phyloP scores from a whole-genome alignment of 2,329 filamentous ascomycete genomes.

The Paracamarosporium sp. region DNA sequence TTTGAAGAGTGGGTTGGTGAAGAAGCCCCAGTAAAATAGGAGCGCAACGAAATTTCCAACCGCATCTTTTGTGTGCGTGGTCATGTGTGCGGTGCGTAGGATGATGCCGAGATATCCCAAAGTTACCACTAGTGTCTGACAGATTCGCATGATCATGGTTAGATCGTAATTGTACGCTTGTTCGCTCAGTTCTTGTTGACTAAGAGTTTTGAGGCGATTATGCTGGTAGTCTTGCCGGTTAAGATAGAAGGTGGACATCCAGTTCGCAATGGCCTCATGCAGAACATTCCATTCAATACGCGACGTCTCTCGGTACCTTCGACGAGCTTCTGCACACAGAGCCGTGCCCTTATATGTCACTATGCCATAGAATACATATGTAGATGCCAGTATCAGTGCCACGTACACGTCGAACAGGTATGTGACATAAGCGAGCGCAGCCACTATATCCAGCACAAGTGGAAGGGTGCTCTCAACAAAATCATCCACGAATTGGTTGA shows the following conservation, averaged over 20 bases:
- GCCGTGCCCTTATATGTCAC: conserved; percentile 2
- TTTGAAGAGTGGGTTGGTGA: conserved; percentile 51
- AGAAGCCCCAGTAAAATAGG: conserved; percentile 19
- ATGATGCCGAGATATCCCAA: conserved; percentile 12
- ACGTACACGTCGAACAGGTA: conserved; percentile 64
- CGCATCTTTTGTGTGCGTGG: neutral
- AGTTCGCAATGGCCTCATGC: conserved; percentile 62
- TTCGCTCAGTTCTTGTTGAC: neutral
- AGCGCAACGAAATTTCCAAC: conserved; percentile 16
- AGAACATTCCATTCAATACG: conserved; percentile 47
- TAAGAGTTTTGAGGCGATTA: conserved; percentile 48
- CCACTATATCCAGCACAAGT: conserved; percentile 50
- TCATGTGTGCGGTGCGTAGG: conserved; percentile 11
- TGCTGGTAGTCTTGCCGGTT: conserved; percentile 61
- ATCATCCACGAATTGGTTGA: conserved; percentile 50
- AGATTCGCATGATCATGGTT: neutral
- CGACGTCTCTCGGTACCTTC: neutral
- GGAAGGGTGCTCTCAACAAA: conserved; percentile 65
- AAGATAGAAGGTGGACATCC: conserved; percentile 63
- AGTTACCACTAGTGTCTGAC: conserved; percentile 6
- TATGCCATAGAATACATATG: conserved; percentile 2
- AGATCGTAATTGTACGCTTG: conserved; percentile 5
- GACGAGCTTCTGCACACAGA: neutral
- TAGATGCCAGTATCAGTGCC: conserved; percentile 23
- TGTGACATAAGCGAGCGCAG: conserved; percentile 65